Evolutionary conservation across 2,329 filamentous ascomycete species (phyloP), one percentile per base, ranked within the genome.

Genomic region (Plenodomus biglobosus): DNA sequence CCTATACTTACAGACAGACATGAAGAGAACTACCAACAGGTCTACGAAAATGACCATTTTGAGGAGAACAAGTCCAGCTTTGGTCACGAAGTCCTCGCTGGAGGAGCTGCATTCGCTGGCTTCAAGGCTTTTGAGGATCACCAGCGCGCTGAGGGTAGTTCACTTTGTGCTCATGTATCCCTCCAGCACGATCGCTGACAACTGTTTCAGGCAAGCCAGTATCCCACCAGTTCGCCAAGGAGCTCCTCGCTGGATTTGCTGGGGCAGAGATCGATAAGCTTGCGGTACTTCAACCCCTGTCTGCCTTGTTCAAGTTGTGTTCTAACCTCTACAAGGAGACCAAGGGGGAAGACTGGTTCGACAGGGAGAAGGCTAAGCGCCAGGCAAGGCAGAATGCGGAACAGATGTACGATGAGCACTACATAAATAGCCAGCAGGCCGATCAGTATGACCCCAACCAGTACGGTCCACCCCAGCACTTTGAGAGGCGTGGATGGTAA

Each of bases 71-170:
- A 88, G 73, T 77, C 80, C 61, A 81, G 81, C 66, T 75, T 88
- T 65, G 81, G 81, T 59, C 88, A 92, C 74, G 88, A 94, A 76
- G 67, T 89, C 40, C 69, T 92, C 46, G 88, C 85, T 56, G 87
- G 87, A 54, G 89, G 84, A 48, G 88, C 88, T 48, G 84, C 86
- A 53, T 92, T 92, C 68, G 85, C 83, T 56, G 89, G 85, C 62
- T 87, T 92, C 81, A 90, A 90, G 79, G 77, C 85, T 18, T 92
- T 85, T 64, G 88, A 92, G 75, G 85, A 91, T 71, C 78, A 82
- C 62, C 86, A 91, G 76, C 85, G 86, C 64, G 77, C 75, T 47
- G 78, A 88, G 69, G 88, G 85, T 84, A 76, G 20, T 76, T 64
- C 30, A 7, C 8, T 22, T 5, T 21, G 10, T 16, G 16, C 13